Conservation (phyloP, 2,329 filamentous ascomycete genomes). For the Cucurbitaria berberidis region DNA sequence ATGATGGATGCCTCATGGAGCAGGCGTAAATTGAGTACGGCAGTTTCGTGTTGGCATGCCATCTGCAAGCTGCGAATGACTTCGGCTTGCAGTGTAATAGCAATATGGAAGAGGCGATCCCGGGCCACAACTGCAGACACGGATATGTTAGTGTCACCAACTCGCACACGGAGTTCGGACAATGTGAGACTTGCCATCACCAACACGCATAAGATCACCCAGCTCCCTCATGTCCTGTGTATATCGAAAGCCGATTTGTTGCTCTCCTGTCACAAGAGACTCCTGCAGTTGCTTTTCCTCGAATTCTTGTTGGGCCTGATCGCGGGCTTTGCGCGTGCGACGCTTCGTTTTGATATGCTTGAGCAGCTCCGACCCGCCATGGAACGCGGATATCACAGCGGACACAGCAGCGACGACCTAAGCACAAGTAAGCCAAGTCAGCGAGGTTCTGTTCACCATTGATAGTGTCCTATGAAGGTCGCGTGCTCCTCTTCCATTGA, state of each 20-base stretch:
- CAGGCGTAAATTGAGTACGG: constrained; percentile 41
- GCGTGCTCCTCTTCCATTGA: neutral
- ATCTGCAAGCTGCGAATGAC: constrained; percentile 49
- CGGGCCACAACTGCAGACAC: constrained; percentile 40
- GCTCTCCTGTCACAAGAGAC: constrained; percentile 47
- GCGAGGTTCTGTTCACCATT: neutral
- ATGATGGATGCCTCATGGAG: constrained; percentile 48
- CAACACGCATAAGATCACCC: constrained; percentile 45
- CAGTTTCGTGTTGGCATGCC: constrained; percentile 30
- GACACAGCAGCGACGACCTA: constrained; percentile 51
- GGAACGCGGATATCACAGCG: constrained; percentile 52
- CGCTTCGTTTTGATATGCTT: constrained; percentile 45
- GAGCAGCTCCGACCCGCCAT: constrained; percentile 49
- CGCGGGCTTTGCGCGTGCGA: constrained; percentile 34
- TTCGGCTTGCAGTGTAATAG: constrained; percentile 50
- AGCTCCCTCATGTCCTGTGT: constrained; percentile 43
- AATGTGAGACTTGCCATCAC: constrained; percentile 45
- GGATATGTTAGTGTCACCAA: constrained; percentile 1
- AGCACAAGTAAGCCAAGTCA: neutral
- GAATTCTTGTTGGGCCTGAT: constrained; percentile 34
- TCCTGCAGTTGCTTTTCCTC: constrained; percentile 49
- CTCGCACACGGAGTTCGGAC: constrained; percentile 16
- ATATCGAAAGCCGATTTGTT: constrained; percentile 43
- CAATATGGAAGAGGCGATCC: constrained; percentile 47
- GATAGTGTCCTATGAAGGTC: neutral